These are phyloP conservation scores for Ganoderma resinaceum DNA, from an alignment of 1,284 basidiomycete genomes.

Conservation along the genomic window DNA sequence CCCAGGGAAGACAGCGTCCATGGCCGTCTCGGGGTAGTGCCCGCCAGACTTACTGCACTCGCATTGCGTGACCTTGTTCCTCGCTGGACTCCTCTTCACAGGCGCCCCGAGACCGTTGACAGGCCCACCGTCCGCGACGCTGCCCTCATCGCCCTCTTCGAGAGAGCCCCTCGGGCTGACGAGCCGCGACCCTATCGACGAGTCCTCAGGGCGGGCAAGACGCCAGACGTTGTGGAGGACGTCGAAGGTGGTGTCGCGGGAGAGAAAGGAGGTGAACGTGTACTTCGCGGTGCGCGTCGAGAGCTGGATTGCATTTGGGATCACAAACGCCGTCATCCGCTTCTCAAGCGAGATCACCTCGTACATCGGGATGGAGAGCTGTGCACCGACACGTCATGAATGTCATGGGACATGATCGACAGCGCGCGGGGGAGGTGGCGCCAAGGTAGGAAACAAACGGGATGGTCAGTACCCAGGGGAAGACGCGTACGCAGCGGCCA, in stretches of 20 bases:
- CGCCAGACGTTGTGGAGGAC: conserved; percentile 98
- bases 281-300: conserved; percentile 86
- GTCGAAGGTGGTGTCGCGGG: conserved; percentile 95
- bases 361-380: conserved; percentile 92
- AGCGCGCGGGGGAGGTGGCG: not conserved
- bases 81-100: conserved; percentile 24
- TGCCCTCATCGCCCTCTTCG: conserved; percentile 30
- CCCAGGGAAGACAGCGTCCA: conserved; percentile 85
- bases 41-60: conserved; percentile 74
- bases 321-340: conserved; percentile 98
- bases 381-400: conserved; percentile 26
- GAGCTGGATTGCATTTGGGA: conserved; percentile 96
- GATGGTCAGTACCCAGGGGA: not conserved
- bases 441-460: not conserved
- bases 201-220: conserved; percentile 83
- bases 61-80: conserved; percentile 72
- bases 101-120: conserved; percentile 10
- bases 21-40: conserved; percentile 78
- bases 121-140: conserved; percentile 13
- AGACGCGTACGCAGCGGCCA: conserved; percentile 40
- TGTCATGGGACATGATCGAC: not conserved
- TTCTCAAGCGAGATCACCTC: conserved; percentile 94
- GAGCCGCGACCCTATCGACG: conserved; percentile 42
- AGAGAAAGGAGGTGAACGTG: conserved; percentile 95
- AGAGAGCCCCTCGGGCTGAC: conserved; percentile 35